Conservation (phyloP, 768 basidiomycete species). For the Amanita exitialis region DNA sequence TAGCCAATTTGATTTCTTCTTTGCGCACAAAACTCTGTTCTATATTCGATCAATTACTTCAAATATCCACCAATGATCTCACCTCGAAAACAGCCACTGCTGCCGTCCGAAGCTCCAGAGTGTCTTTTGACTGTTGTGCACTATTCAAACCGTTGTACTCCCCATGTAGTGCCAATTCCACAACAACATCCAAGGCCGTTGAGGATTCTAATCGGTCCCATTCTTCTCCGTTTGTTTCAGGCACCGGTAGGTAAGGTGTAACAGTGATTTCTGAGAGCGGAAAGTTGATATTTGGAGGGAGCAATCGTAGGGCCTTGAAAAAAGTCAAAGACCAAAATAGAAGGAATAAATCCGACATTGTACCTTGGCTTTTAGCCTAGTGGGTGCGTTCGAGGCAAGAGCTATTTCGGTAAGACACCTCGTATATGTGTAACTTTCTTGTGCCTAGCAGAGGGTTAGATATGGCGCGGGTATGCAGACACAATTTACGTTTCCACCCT, state of each 20-base stretch:
- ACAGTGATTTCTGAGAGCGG: conserved; percentile 59
- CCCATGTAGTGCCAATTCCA: conserved; percentile 78
- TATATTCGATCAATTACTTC: conserved; percentile 1
- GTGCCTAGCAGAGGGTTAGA: conserved; percentile 26
- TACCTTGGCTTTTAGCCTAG: conserved; percentile 80
- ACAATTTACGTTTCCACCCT: conserved; percentile 48
- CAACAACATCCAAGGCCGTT: conserved; percentile 73
- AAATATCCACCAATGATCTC: conserved; percentile 1
- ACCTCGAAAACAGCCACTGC: conserved; percentile 85
- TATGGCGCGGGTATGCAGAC: neutral
- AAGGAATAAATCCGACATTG: conserved; percentile 3
- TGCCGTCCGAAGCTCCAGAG: conserved; percentile 63
- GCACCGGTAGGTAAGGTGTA: conserved; percentile 67
- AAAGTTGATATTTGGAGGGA: conserved; percentile 39
- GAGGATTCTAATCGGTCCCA: conserved; percentile 82
- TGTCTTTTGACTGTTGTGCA: conserved; percentile 50
- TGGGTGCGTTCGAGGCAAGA: conserved; percentile 90
- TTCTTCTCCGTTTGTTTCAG: conserved; percentile 83
- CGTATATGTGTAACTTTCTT: conserved; percentile 48
- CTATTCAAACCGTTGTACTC: conserved; percentile 71
- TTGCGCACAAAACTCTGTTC: conserved; percentile 65
- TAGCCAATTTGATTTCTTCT: conserved; percentile 59
- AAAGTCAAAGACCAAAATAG: conserved; percentile 5
- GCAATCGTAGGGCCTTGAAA: conserved; percentile 32
- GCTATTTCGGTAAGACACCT: conserved; percentile 83